Conservation (phyloP, 2,329 filamentous ascomycete species). For the Colletotrichum destructivum region DNA sequence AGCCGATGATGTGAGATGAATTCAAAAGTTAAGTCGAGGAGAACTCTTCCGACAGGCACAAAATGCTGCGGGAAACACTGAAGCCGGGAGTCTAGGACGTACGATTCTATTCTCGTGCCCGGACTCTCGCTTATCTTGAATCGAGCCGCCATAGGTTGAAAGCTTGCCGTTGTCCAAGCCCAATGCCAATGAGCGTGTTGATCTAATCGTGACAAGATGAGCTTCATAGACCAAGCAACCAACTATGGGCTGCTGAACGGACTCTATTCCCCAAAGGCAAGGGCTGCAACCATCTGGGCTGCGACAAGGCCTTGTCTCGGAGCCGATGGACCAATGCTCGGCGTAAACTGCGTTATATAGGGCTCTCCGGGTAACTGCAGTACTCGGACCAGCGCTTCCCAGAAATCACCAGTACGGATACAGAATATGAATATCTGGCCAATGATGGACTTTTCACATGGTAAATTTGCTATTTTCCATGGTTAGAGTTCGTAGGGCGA, state of each 20-base stretch:
- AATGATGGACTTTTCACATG: no score
- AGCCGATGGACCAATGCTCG: no score
- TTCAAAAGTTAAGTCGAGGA: not conserved
- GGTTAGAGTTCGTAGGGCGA: not conserved
- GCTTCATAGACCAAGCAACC: not conserved
- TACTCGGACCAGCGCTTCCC: no score
- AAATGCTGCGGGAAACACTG: not conserved
- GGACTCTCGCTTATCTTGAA: not conserved
- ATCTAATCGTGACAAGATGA: no score
- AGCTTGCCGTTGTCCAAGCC: not conserved
- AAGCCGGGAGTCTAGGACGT: not conserved
- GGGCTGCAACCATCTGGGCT: no score
- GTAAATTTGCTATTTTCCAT: not conserved
- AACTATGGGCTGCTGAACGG: no score
- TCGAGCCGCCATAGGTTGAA: not conserved
- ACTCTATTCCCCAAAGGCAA: no score
- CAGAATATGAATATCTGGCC: no score
- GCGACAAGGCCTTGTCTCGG: no score
- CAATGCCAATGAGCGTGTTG: not conserved
- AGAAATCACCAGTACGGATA: no score
- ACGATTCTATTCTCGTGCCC: not conserved
- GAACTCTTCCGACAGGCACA: not conserved
- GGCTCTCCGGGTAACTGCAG: no score
- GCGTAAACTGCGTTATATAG: no score
- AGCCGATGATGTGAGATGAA: conserved; percentile 12